These are phyloP conservation scores for Kuraishia cidri DNA, from an alignment of 805 yeast genomes.

Conservation along the genomic window DNA sequence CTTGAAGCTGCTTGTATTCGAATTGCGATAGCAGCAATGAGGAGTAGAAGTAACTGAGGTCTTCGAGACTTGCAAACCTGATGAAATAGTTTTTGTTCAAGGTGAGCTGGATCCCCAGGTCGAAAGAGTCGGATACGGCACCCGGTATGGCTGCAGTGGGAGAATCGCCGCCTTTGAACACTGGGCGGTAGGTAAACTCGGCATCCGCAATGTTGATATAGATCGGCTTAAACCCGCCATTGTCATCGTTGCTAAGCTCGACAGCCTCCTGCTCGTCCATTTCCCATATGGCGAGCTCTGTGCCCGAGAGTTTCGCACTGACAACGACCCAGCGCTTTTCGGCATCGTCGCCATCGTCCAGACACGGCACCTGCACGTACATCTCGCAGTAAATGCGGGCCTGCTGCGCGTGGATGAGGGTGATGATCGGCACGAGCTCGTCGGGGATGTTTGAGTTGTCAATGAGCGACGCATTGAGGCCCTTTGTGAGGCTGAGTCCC, in stretches of 20 bases:
- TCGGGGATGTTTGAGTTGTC: slow-evolving; percentile 31
- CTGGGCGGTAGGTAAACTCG: slow-evolving; percentile 11
- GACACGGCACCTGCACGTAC: slow-evolving; percentile 14
- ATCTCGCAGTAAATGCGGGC: slow-evolving; percentile 48
- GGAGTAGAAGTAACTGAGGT: slow-evolving; percentile 24
- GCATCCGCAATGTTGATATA: slow-evolving; percentile 45
- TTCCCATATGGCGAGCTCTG: slow-evolving; percentile 42
- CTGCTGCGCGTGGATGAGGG: slow-evolving; percentile 62
- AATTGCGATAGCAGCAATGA: slow-evolving; percentile 45
- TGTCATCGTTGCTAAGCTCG: slow-evolving; percentile 17
- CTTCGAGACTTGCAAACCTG: slow-evolving; percentile 14
- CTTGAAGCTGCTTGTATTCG: slow-evolving; percentile 48
- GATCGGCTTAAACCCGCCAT: slow-evolving; percentile 35
- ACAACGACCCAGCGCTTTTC: slow-evolving; percentile 13
- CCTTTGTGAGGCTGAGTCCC: slow-evolving; percentile 6
- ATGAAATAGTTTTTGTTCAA: slow-evolving; percentile 13
- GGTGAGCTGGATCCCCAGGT: slow-evolving; percentile 14
- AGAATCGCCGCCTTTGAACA: not conserved
- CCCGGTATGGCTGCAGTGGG: too few species aligned
- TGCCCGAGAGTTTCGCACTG: slow-evolving; percentile 31
- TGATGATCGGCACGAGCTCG: slow-evolving; percentile 65
- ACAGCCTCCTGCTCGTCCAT: slow-evolving; percentile 20
- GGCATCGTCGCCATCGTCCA: slow-evolving; percentile 4
- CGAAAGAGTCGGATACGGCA: slow-evolving; percentile 4
- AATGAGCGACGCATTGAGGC: slow-evolving; percentile 8